Evolutionary conservation across 2,329 filamentous ascomycete species (phyloP).

Genomic region (Beauveria brongniartii): DNA sequence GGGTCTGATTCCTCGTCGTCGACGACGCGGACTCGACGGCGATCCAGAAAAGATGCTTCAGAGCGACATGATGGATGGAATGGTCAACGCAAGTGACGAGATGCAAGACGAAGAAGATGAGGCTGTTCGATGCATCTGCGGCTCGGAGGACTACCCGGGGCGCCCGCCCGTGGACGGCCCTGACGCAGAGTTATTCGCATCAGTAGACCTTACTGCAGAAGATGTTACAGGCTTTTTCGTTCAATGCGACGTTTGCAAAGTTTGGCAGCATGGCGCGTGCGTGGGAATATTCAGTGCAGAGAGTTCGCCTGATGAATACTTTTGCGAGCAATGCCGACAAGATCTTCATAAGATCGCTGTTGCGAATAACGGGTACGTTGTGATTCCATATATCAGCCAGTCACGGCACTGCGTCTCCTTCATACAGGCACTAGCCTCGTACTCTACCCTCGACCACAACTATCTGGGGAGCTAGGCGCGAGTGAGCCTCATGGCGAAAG

Average conservation of each 20-base stretch:
- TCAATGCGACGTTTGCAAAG: constrained; percentile 94
- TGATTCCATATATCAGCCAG: not conserved
- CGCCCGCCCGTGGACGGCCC: constrained; percentile 57
- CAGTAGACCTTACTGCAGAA: constrained; percentile 57
- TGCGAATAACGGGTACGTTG: constrained; percentile 74
- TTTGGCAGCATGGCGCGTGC: constrained; percentile 97
- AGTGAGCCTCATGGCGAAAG: not conserved
- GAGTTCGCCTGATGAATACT: constrained; percentile 92
- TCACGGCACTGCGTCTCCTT: no score
- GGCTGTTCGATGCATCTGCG: constrained; percentile 91
- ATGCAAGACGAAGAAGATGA: constrained; percentile 78
- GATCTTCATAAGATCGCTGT: constrained; percentile 80
- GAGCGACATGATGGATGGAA: constrained; percentile 35
- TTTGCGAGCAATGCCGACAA: constrained; percentile 89
- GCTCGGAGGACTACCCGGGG: constrained; percentile 89
- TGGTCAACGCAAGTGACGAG: constrained; percentile 58
- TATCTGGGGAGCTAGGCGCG: not conserved
- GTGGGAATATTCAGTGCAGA: constrained; percentile 95
- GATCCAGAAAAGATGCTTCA: constrained; percentile 40
- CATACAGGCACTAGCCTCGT: not conserved
- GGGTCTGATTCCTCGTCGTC: constrained; percentile 65
- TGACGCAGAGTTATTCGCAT: constrained; percentile 48
- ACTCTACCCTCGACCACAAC: not conserved
- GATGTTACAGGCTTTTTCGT: constrained; percentile 94
- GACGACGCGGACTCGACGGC: constrained; percentile 65